These are phyloP conservation scores for Pseudogymnoascus pannorum DNA, from an alignment of 2,329 filamentous ascomycete species.

Conservation along the genomic window DNA sequence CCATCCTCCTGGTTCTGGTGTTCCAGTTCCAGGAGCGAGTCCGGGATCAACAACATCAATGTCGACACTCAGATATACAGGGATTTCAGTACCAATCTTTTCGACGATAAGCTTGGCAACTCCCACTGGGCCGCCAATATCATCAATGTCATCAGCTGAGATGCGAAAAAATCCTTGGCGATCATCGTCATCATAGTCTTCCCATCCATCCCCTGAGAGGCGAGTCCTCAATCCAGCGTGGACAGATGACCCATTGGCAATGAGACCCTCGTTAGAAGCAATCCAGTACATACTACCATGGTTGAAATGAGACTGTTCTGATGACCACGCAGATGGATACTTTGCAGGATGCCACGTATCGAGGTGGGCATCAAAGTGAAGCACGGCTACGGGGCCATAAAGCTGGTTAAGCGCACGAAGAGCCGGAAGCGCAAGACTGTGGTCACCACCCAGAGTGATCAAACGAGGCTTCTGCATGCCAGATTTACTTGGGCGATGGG, in stretches of 20 bases:
- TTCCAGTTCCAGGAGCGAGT: conserved; percentile 68
- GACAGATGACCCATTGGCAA: conserved; percentile 66
- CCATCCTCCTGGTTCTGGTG: conserved; percentile 86
- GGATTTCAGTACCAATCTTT: conserved; percentile 64
- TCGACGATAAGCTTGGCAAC: conserved; percentile 64
- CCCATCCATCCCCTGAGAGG: conserved; percentile 56
- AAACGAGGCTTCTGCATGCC: conserved; percentile 41
- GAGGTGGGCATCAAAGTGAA: conserved; percentile 61
- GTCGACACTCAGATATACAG: conserved; percentile 75
- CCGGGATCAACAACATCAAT: conserved; percentile 75
- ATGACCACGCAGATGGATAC: conserved; percentile 70
- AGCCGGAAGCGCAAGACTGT: conserved; percentile 62
- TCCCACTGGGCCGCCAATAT: conserved; percentile 60
- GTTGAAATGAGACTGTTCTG: conserved; percentile 67
- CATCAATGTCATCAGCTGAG: conserved; percentile 80
- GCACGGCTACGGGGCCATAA: conserved; percentile 58
- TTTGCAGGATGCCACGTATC: conserved; percentile 41
- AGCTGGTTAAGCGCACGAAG: conserved; percentile 57
- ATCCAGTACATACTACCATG: conserved; percentile 93
- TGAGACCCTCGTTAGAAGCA: conserved; percentile 71
- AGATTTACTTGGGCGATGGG: conserved; percentile 24
- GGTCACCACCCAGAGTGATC: conserved; percentile 66
- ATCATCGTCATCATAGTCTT: conserved; percentile 65
- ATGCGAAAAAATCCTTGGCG: conserved; percentile 74
- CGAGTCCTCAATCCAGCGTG: conserved; percentile 79